These are phyloP conservation scores for Isabelozyma rhagii DNA, from an alignment of 805 yeast species.

Conservation along the genomic window DNA sequence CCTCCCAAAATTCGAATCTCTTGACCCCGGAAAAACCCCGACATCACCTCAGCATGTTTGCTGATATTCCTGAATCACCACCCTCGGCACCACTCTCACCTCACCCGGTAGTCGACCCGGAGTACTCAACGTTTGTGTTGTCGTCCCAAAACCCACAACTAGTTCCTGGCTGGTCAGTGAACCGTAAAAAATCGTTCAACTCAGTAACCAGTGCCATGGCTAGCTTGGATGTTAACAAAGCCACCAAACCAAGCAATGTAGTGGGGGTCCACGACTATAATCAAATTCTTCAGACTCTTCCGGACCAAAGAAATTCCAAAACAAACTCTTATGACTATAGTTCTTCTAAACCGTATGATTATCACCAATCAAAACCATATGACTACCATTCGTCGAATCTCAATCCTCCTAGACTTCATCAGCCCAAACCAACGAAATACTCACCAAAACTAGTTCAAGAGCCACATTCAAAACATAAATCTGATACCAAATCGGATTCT, in stretches of 20 bases:
- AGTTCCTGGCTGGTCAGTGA: constrained; percentile 8
- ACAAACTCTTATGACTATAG: not conserved
- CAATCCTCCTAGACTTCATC: not conserved
- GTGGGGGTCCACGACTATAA: not conserved
- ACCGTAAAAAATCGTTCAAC: constrained; percentile 15
- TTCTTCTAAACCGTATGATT: no score
- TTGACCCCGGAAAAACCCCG: not conserved
- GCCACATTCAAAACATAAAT: not conserved
- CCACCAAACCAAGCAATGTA: not conserved
- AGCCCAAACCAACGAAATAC: constrained; percentile 1
- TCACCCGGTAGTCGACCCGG: constrained; percentile 7
- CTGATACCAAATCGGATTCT: constrained; percentile 19
- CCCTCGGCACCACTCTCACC: constrained; percentile 44
- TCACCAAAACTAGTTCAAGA: not conserved
- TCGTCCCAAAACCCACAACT: not conserved
- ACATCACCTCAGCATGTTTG: constrained; percentile 12
- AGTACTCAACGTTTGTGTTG: not conserved
- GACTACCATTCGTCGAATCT: not conserved
- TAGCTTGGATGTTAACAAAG: constrained; percentile 17
- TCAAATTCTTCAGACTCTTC: constrained; percentile 9
- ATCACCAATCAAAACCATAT: no score
- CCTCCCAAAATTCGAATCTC: no score
- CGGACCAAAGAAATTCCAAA: constrained; percentile 7
- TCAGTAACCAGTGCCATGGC: constrained; percentile 29
- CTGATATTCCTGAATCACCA: constrained; percentile 40